phyloP scores from a whole-genome alignment of 2,329 filamentous ascomycete genomes.

The Acephala macrosclerotiorum region DNA sequence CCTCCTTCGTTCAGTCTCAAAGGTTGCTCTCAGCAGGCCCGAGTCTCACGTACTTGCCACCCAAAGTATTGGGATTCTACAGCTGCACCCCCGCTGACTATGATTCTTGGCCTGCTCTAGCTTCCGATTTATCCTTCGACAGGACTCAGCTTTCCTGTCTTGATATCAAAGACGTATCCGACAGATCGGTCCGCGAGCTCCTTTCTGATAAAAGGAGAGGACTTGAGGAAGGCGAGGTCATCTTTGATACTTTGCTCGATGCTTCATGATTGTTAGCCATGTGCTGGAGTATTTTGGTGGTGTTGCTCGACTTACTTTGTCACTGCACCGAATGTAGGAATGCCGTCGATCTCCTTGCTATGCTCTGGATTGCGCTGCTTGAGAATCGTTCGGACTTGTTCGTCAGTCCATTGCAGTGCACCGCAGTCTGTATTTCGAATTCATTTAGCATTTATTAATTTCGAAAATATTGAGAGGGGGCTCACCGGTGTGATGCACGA shows the following conservation, averaged over 20 bases:
- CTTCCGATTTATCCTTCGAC: conserved; percentile 13
- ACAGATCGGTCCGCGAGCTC: conserved; percentile 32
- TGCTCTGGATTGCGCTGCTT: conserved; percentile 30
- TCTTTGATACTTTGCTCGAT: conserved; percentile 38
- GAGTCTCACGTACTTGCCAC: background rate
- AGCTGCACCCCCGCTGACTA: background rate
- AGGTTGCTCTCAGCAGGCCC: background rate
- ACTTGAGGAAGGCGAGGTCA: conserved; percentile 36
- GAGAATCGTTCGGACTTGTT: conserved; percentile 30
- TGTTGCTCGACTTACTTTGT: conserved; percentile 31
- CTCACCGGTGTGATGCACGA: conserved; percentile 43
- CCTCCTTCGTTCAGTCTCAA: background rate
- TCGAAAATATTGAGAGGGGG: background rate
- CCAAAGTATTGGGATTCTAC: background rate
- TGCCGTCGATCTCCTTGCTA: conserved; percentile 33
- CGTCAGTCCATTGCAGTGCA: conserved; percentile 35
- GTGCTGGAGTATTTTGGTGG: background rate
- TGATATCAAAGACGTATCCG: conserved; percentile 39
- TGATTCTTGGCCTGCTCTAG: background rate
- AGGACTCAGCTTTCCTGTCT: conserved; percentile 35
- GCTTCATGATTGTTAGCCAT: conserved; percentile 13
- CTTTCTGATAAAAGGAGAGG: conserved; percentile 35
- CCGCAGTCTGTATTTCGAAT: conserved; percentile 32
- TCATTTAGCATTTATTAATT: background rate
- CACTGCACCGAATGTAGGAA: conserved; percentile 38